These are phyloP conservation scores for Lanmaoa rubissima DNA, from an alignment of 768 basidiomycete genomes.

Conservation along the genomic window DNA sequence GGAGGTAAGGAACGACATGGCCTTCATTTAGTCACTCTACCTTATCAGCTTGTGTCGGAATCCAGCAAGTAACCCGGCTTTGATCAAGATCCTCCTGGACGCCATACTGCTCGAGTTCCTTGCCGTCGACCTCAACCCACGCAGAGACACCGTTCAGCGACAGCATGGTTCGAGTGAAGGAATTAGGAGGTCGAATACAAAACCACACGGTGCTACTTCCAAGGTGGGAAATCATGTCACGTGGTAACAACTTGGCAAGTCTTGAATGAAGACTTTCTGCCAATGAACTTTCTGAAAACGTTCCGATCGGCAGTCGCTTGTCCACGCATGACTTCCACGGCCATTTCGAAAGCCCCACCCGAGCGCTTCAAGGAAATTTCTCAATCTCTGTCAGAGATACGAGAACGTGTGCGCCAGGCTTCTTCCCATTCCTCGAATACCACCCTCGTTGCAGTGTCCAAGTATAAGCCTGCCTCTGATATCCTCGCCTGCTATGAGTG, in stretches of 20 bases:
- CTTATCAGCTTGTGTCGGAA: slow-evolving; percentile 27
- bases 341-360: slow-evolving; percentile 22
- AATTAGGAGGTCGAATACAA: neutral
- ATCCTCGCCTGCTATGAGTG: slow-evolving; percentile 77
- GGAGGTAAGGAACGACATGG: neutral
- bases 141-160: slow-evolving; percentile 20
- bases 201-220: too few relatives aligned
- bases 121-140: slow-evolving; percentile 30
- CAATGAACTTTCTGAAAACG: slow-evolving; percentile 6
- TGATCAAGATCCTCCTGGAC: slow-evolving; percentile 17
- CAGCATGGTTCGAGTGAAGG: slow-evolving; percentile 16
- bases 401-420: slow-evolving; percentile 43
- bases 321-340: slow-evolving; percentile 19
- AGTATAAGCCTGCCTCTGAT: slow-evolving; percentile 87
- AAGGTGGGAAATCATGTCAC: slow-evolving; percentile 12
- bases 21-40: slow-evolving; percentile 5
- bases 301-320: slow-evolving; percentile 4
- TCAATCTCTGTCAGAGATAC: slow-evolving; percentile 53
- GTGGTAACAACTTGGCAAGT: slow-evolving; percentile 3
- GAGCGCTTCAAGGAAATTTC: slow-evolving; percentile 53
- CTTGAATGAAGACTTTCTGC: neutral
- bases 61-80: slow-evolving; percentile 30
- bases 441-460: slow-evolving; percentile 87
- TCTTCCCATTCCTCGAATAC: slow-evolving; percentile 25
- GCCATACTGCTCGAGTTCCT: slow-evolving; percentile 25